A percentile compares a stretch with the other conserved stretches of the same genome.
Conservation (phyloP, 2,329 filamentous ascomycete genomes). For the Sclerotinia borealis region DNA sequence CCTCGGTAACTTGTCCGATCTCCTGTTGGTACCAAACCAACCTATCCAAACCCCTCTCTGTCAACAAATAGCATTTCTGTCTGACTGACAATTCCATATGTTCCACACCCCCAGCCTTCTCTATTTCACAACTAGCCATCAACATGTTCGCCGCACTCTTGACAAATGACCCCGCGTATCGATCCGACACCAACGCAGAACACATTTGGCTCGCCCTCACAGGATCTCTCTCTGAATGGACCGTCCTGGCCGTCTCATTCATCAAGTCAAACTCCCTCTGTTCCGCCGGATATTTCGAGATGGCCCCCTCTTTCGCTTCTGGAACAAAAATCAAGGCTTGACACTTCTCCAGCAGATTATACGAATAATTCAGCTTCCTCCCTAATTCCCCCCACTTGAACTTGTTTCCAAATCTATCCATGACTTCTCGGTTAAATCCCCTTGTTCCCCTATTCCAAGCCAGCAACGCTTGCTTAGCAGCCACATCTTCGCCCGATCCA, state of each 20-base stretch:
- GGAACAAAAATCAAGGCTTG: not conserved
- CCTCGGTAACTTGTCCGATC: not conserved
- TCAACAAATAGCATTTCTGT: not conserved
- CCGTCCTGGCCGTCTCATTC: not conserved
- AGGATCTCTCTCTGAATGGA: not conserved
- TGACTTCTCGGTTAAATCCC: not conserved
- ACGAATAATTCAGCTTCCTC: not conserved
- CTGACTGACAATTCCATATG: not conserved
- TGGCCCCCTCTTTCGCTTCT: not conserved
- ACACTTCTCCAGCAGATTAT: not conserved
- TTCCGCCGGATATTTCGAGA: not conserved
- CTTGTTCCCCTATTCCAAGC: not conserved
- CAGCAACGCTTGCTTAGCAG: not conserved
- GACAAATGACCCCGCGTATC: not conserved
- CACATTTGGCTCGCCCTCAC: not conserved
- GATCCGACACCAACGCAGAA: not conserved
- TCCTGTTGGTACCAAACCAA: not conserved
- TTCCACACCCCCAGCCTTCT: not conserved
- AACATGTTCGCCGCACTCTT: not conserved
- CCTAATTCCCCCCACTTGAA: not conserved
- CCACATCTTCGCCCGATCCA: not conserved
- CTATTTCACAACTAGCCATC: not conserved
- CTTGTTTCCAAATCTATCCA: not conserved
- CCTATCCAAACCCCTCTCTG: not conserved
- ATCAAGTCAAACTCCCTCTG: not conserved